Conservation (phyloP, 495 filamentous ascomycete species). For the Penicillium crystallinum region DNA sequence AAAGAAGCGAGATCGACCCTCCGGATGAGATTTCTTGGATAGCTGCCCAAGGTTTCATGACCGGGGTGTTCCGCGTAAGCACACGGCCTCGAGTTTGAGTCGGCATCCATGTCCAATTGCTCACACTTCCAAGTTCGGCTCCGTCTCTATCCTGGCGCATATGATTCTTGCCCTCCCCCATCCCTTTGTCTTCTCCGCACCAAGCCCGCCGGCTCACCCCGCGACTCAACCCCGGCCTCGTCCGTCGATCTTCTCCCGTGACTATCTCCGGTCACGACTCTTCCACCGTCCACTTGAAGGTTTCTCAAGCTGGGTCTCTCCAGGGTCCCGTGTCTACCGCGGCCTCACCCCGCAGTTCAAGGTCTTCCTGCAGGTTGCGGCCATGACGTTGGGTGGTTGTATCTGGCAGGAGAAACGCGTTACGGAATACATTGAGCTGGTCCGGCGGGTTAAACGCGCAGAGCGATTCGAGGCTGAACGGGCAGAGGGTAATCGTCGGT, state of each 20-base stretch:
- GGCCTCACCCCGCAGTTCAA: conserved; percentile 87
- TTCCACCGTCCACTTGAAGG: conserved; percentile 42
- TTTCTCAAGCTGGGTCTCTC: conserved; percentile 43
- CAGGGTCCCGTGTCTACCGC: conserved; percentile 66
- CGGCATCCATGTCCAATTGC: not conserved
- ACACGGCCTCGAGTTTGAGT: not conserved
- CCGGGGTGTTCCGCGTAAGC: conserved; percentile 43
- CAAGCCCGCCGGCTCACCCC: conserved; percentile 17
- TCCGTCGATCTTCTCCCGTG: conserved; percentile 34
- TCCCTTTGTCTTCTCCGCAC: conserved; percentile 38
- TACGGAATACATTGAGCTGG: conserved; percentile 53
- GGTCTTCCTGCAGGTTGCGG: conserved; percentile 82
- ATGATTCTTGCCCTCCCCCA: conserved; percentile 45
- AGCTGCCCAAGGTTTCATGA: conserved; percentile 40
- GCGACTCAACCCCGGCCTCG: conserved; percentile 16
- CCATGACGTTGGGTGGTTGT: conserved; percentile 80
- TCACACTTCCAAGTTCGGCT: conserved; percentile 35
- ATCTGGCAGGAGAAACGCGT: conserved; percentile 76
- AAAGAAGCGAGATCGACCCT: conserved; percentile 35
- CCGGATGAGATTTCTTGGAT: conserved; percentile 38
- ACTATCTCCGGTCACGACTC: conserved; percentile 32
- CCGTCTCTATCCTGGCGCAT: conserved; percentile 44
- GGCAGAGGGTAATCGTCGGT: conserved; percentile 30
- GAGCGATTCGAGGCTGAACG: conserved; percentile 57
- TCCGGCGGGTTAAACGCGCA: conserved; percentile 55